Evolutionary conservation across 1,284 basidiomycete genomes (phyloP).

Genomic region (Ustilago vetiveriae): DNA sequence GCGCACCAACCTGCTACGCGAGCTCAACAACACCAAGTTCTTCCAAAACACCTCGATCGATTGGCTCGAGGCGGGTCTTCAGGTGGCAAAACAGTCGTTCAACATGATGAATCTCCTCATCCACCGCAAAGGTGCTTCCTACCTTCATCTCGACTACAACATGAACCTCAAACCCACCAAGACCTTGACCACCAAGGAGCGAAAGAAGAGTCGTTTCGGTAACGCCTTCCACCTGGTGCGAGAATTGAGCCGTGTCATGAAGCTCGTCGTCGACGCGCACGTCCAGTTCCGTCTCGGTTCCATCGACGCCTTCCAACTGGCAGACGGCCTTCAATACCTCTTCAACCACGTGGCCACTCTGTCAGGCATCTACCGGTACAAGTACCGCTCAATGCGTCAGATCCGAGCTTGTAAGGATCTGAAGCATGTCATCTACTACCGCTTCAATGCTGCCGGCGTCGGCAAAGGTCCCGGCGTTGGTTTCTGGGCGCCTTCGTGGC

Average conservation of each 20-base stretch:
- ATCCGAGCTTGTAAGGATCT: conserved; percentile 99
- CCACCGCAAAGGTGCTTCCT: conserved; percentile 98
- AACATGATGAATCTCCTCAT: conserved; percentile 99
- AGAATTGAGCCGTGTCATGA: conserved; percentile 95
- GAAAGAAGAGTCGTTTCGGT: conserved; percentile 99
- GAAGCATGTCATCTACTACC: conserved; percentile 81
- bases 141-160: conserved; percentile 91
- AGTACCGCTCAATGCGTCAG: conserved; percentile 99
- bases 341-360: conserved; percentile 97
- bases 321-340: conserved; percentile 97
- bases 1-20: conserved; percentile 95
- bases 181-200: conserved; percentile 98
- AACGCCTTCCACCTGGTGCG: conserved; percentile 98
- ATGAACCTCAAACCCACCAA: conserved; percentile 98
- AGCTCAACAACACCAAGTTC: conserved; percentile 97
- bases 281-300: conserved; percentile 99
- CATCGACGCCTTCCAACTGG: conserved; percentile 98
- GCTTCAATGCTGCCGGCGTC: conserved; percentile 99
- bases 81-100: conserved; percentile 97
- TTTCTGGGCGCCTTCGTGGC: conserved; percentile 99
- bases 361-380: conserved; percentile 98
- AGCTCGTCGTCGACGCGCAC: conserved; percentile 97
- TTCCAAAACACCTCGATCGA: conserved; percentile 98
- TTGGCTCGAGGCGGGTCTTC: conserved; percentile 98
- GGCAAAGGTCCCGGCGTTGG: conserved; percentile 99